Evolutionary conservation across 768 basidiomycete genomes (phyloP), one percentile per base, ranked within the genome.

Genomic region (Hericium alpestre): DNA sequence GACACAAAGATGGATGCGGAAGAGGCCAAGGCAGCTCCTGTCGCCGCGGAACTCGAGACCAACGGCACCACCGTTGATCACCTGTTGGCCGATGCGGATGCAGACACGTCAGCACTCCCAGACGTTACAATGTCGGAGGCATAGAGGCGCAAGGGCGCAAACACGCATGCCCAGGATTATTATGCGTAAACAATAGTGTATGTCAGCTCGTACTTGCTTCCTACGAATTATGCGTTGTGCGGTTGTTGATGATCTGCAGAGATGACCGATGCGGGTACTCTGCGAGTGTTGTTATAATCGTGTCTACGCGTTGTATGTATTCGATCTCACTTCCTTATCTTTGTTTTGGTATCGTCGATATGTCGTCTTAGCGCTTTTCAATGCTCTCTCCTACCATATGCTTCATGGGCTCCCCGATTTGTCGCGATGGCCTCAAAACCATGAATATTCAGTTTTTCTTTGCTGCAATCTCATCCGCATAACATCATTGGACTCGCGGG

Each of bases 1-100:
- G 62, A 64, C 27, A 46, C 43, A 62, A 63, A 70, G 61, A 69
- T 74, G 54, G 79, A 79, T 18, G 58, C 68, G 56, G 72, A 78
- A 1, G 61, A 58, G 32, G 59, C 59, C n/a, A 56, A 48, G 11
- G 55, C 38, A 20, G 54, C 43, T 41, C 55, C 56, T 12, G 47
- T 54, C 38, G 59, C 63, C 47, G 60, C 43, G 37, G 64, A 57
- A 22, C 56, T 49, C 1, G 57, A 60, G 37, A 57, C 58, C 22
- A 62, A 61, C 49, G 61, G 54, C n/a, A 63, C 58, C 38, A 57
- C 58, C 20, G 43, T 53, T 9, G 60, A 63, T 49, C 59, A 60
- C n/a, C 59, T 53, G 62, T 55, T 59, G 13, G 58, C 56, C 10
- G 63, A 63, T 38, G 62, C 58, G 47, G 58, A 59, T 13, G 63